Conservation (phyloP, 768 basidiomycete genomes). For the Daedaleopsis nitida region DNA sequence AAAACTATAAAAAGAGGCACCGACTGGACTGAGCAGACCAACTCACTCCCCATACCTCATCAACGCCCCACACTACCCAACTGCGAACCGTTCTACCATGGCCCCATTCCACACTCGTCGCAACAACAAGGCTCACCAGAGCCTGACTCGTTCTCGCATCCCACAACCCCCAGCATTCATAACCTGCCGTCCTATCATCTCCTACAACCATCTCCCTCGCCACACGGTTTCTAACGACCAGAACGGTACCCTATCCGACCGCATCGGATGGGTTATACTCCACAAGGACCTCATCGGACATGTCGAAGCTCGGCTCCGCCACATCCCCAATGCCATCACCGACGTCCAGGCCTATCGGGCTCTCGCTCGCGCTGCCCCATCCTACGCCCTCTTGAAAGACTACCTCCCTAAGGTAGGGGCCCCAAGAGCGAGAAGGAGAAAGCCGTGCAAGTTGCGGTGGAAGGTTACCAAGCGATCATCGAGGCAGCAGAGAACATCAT, state of each 20-base stretch:
- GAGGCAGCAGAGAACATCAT: background rate
- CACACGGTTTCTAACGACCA: background rate
- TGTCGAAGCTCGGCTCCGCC: background rate
- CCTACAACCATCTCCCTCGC: background rate
- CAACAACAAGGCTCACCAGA: too few species aligned
- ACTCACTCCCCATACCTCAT: background rate
- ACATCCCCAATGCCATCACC: background rate
- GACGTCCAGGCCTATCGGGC: background rate
- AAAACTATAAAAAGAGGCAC: background rate
- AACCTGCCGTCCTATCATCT: background rate
- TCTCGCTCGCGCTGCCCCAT: background rate
- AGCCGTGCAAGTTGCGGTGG: background rate
- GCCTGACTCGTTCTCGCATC: background rate
- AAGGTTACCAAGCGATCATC: background rate
- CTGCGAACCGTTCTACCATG: background rate
- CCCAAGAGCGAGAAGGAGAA: background rate
- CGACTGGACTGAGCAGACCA: background rate
- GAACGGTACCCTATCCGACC: background rate
- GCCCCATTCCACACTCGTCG: background rate
- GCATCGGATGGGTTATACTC: background rate
- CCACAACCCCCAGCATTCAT: background rate
- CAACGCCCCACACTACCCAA: too few species aligned
- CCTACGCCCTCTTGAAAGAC: background rate
- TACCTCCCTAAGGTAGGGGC: background rate
- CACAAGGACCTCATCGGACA: background rate